Evolutionary conservation across 2,329 filamentous ascomycete species (phyloP), one percentile per base, ranked within the genome.

Genomic region (Eurotiales sp.): DNA sequence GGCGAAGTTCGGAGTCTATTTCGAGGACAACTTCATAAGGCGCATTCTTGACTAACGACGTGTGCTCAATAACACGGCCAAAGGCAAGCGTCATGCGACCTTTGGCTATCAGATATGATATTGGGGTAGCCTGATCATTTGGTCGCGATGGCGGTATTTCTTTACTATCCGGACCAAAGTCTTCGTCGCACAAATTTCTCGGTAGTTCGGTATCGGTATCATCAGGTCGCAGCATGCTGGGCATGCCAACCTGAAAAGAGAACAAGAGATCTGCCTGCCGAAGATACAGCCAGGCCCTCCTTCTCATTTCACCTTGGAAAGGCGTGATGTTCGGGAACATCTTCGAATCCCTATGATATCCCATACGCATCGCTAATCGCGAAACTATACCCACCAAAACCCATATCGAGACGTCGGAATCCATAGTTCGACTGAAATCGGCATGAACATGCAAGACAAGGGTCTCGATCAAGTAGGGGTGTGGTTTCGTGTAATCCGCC

Each of bases 231-330:
- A 86, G 74, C 80, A 87, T 84, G 60, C 78, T 78, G 2, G 85
- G 85, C 49, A 88, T 71, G 2, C 85, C 85, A 54, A 86, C 76
- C 60, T 87, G 84, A 60, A 86, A 86, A 1, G 82, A 80, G 22
- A 84, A 81, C 3, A 87, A 66, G 2, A 84, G 66, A 60, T 88
- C 85, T 42, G 86, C 74, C 60, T 85, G 81, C 29, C 73, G 64
- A 8, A 77, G 71, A 60, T 73, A 75, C 1, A 70, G 68, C 75
- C 76, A 78, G 14, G 77, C 65, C 34, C 76, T 67, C 23, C 76
- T 66, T 22, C 76, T 70, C 67, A 78, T 82, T 65, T 86, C 83
- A 12, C 79, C 82, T 59, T 83, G 77, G 58, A 83, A 85, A 3
- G 79, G 75, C 4, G 77, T 74, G 52, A 85, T 78, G 54, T 78